Evolutionary conservation across 2,329 filamentous ascomycete species (phyloP).

Genomic region (Ascochyta fabae): DNA sequence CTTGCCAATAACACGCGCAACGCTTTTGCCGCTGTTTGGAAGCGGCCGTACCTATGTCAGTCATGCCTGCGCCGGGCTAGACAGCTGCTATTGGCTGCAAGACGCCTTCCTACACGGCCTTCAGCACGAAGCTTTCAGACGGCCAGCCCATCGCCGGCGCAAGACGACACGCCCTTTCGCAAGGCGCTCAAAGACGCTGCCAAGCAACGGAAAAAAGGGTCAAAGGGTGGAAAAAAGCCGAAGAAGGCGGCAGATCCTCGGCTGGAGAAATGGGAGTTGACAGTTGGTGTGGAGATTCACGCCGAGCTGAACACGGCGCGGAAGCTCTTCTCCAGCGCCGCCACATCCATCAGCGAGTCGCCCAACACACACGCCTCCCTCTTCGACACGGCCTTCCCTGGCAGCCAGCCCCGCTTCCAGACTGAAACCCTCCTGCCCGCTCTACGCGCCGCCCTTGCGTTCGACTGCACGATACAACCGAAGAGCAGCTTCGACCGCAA

Average conservation of each 20-base stretch:
- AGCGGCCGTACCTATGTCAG: slow-evolving; percentile 38
- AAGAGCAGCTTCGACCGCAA: slow-evolving; percentile 91
- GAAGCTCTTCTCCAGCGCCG: slow-evolving; percentile 83
- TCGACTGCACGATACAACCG: slow-evolving; percentile 78
- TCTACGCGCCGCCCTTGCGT: slow-evolving; percentile 83
- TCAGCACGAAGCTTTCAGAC: slow-evolving; percentile 34
- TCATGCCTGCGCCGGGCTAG: slow-evolving; percentile 33
- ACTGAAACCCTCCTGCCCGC: slow-evolving; percentile 83
- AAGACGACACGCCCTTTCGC: slow-evolving; percentile 44
- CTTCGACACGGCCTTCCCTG: slow-evolving; percentile 89
- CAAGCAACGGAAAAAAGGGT: slow-evolving; percentile 42
- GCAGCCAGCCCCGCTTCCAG: slow-evolving; percentile 86
- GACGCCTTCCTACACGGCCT: background rate
- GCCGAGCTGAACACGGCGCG: slow-evolving; percentile 87
- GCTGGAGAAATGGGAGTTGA: slow-evolving; percentile 80
- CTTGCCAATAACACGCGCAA: slow-evolving; percentile 30
- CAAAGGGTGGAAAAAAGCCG: slow-evolving; percentile 13
- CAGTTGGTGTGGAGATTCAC: slow-evolving; percentile 96
- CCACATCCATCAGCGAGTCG: slow-evolving; percentile 59
- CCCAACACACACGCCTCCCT: slow-evolving; percentile 88
- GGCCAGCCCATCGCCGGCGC: slow-evolving; percentile 22
- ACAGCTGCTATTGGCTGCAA: slow-evolving; percentile 23
- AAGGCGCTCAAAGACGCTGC: slow-evolving; percentile 48
- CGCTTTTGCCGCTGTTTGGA: slow-evolving; percentile 29
- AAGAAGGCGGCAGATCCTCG: slow-evolving; percentile 26